Evolutionary conservation across 129 eudicot species (phyloP), one percentile per base, ranked within the genome.

Genomic region (Apium graveolens): DNA sequence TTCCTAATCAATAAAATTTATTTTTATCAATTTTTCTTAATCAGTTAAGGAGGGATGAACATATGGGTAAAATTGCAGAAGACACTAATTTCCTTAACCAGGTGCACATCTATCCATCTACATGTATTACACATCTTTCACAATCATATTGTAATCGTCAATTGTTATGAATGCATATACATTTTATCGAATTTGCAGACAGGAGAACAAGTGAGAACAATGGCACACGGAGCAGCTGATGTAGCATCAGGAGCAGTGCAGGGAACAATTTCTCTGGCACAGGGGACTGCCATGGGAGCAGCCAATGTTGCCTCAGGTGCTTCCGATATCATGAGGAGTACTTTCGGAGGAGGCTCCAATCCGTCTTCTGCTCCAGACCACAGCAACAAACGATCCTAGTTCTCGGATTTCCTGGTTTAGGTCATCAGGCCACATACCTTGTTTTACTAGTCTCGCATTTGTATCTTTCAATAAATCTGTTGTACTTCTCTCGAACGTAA

Each of bases 271-370:
- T 85, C 84, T 74, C 44, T 93, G n/a, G 97, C 96, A 31, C 91
- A 86, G 55, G 98, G 96, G 21, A 92, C 94, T 0, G 96, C 90
- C 39, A 32, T 63, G 0, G 97, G 91, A 14, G 96, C 90, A 0
- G 88, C 93, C 20, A 83, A 86, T 78, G 51, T 89, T 69, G 92
- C 96, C 55, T 80, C 80, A n/a, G 96, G 98, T 48, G 97, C 95
- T 43, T 89, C 95, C 42, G 78, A 82, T 41, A 88, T 87, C 1
- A 78, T 90, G 35, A 87, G 83, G 73, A 87, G 76, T 62, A 86
- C 86, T 29, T 74, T 86, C 21, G 92, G 88, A 60, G 78, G 57
- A 8, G 45, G 14, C 29, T 11, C 32, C 80, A 83, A 75, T 71
- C 75, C 27, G 10, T 38, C 72, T 65, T 31, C 74, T 20, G 29